phyloP scores from a whole-genome alignment of 768 basidiomycete genomes.

The Pisolithus microcarpus region DNA sequence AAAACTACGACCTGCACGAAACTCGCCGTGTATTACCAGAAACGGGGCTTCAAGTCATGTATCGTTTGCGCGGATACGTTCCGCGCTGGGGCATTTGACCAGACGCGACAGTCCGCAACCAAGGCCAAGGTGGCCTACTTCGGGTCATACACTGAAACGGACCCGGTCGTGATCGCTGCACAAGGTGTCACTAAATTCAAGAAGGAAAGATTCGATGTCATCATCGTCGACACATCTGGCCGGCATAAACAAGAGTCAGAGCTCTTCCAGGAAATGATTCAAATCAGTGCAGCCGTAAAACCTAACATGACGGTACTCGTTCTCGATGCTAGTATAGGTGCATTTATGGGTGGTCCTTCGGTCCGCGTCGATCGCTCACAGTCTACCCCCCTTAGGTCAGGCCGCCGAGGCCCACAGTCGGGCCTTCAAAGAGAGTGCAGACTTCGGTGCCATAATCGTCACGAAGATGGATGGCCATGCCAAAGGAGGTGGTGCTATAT shows the following conservation, averaged over 20 bases:
- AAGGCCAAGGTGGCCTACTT: slow-evolving; percentile 99
- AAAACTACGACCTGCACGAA: slow-evolving; percentile 99
- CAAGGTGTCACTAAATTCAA: slow-evolving; percentile 96
- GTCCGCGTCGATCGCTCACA: neutral
- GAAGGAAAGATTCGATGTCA: slow-evolving; percentile 96
- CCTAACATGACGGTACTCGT: slow-evolving; percentile 96
- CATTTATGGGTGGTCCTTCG: slow-evolving; percentile 7
- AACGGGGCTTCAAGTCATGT: slow-evolving; percentile 91
- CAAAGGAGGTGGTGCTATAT: slow-evolving; percentile 98
- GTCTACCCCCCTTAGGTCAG: slow-evolving; percentile 54
- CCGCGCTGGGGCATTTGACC: slow-evolving; percentile 98
- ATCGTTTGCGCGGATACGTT: slow-evolving; percentile 99
- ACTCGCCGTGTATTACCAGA: slow-evolving; percentile 94
- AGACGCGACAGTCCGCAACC: slow-evolving; percentile 96
- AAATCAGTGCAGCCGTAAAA: slow-evolving; percentile 88
- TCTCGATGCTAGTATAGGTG: slow-evolving; percentile 94
- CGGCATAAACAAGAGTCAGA: slow-evolving; percentile 96
- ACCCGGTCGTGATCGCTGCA: slow-evolving; percentile 90
- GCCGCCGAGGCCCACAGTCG: slow-evolving; percentile 94
- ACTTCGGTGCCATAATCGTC: slow-evolving; percentile 98
- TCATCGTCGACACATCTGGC: slow-evolving; percentile 97
- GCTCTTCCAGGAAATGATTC: slow-evolving; percentile 96
- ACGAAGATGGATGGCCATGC: slow-evolving; percentile 99
- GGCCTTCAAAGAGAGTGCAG: slow-evolving; percentile 96
- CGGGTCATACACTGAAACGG: slow-evolving; percentile 97